A percentile compares a stretch with the other conserved stretches of the same genome.
phyloP scores from a whole-genome alignment of 768 basidiomycete genomes.

The Zangia roseola region DNA sequence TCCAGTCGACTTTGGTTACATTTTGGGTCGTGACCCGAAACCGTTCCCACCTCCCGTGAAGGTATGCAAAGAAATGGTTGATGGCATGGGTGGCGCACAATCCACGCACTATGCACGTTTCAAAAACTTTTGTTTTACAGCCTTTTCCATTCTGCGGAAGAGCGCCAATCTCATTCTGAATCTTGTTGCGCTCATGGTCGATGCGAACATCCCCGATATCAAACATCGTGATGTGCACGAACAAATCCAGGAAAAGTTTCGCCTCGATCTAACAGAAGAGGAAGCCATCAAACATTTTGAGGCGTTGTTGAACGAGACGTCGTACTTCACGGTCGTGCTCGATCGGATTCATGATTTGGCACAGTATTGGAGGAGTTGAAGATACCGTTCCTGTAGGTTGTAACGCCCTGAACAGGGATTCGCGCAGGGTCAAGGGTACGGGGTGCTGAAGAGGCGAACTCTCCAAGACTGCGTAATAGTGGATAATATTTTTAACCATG shows the following conservation, averaged over 20 bases:
- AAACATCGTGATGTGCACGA: conserved; percentile 85
- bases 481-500: no score
- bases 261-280: conserved; percentile 91
- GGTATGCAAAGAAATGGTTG: conserved; percentile 99
- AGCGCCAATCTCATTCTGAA: conserved; percentile 97
- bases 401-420: not conserved
- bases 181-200: conserved; percentile 94
- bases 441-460: no score
- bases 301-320: conserved; percentile 88
- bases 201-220: conserved; percentile 97
- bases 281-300: conserved; percentile 98
- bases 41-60: conserved; percentile 98
- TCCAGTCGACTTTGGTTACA: conserved; percentile 96
- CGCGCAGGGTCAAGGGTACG: no score
- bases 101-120: conserved; percentile 96
- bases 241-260: conserved; percentile 95
- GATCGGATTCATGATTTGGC: conserved; percentile 92
- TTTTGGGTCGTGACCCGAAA: conserved; percentile 95
- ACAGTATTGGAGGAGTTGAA: conserved; percentile 81
- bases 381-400: not conserved
- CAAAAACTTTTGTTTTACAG: conserved; percentile 97
- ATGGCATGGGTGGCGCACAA: conserved; percentile 97
- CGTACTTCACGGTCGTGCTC: conserved; percentile 88
- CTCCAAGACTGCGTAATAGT: no score
- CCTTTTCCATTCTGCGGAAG: conserved; percentile 93